Percentiles rank a stretch among this genome's conserved stretches.
These are phyloP conservation scores for Teratosphaeria pseudoeucalypti DNA, from an alignment of 2,329 filamentous ascomycete genomes.

Conservation along the genomic window DNA sequence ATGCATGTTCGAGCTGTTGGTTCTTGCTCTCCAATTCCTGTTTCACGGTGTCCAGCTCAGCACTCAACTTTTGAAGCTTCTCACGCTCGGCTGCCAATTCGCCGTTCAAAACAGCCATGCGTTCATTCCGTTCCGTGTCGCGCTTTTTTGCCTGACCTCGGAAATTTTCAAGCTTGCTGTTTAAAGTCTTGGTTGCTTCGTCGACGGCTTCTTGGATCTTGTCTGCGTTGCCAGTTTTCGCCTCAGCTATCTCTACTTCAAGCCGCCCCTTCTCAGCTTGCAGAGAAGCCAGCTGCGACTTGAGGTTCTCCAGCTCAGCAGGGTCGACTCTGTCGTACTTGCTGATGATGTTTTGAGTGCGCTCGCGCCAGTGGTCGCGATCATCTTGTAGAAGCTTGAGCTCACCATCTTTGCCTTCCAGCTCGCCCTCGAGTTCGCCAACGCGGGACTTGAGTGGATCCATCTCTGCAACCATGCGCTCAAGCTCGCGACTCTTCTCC, in stretches of 20 bases:
- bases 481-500: conserved; percentile 63
- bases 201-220: conserved; percentile 25
- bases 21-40: conserved; percentile 11
- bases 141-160: conserved; percentile 41
- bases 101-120: conserved; percentile 41
- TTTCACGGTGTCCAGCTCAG: conserved; percentile 5
- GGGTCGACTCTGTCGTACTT: conserved; percentile 95
- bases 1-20: conserved; percentile 47
- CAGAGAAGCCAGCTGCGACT: conserved; percentile 55
- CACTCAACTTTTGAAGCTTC: conserved; percentile 8
- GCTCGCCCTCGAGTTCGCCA: conserved; percentile 69
- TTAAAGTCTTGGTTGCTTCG: conserved; percentile 13
- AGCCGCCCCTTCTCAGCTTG: conserved; percentile 45
- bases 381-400: conserved; percentile 83
- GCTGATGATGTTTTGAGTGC: conserved; percentile 87
- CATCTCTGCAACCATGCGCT: conserved; percentile 63
- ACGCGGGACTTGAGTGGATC: conserved; percentile 74
- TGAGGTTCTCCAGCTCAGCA: conserved; percentile 80
- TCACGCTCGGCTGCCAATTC: conserved; percentile 35
- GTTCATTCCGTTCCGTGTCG: conserved; percentile 53
- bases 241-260: conserved; percentile 40
- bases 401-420: conserved; percentile 74
- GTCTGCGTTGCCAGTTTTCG: conserved; percentile 39
- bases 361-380: conserved; percentile 89
- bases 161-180: conserved; percentile 9